Evolutionary conservation across 768 basidiomycete genomes (phyloP), one percentile per base, ranked within the genome.

Genomic region (Rhizopogon vinicolor): DNA sequence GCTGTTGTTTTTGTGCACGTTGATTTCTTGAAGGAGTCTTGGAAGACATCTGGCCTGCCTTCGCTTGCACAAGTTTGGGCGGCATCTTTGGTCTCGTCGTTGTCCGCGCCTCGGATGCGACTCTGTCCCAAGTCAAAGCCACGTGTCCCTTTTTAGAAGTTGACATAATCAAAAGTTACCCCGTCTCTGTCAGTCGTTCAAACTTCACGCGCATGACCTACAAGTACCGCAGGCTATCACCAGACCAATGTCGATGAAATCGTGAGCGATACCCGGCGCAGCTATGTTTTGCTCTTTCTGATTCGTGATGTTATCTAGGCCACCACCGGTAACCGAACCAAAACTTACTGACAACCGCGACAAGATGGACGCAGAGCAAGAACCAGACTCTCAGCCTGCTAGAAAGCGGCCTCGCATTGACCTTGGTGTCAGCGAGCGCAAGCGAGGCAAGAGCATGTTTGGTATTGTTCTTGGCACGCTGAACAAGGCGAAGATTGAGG

Each of bases 401-500:
- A 84, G 80, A 75, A 87, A 80, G 72, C 83, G 89, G 56, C 89
- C 89, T 57, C 82, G 86, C 64, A 76, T 91, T 59, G 87, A 91
- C 69, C 75, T 91, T 62, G 74, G 74, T 56, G 73, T 76, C 46
- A 78, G 85, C 63, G 87, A 88, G 69, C 82, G 87, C 65, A 91
- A 87, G 74, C 86, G 89, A 64, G 90, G 90, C 68, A 90, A 89
- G 82, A 84, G 81, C 74, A 89, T 91, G 87, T 89, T 93, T 74
- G 91, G 89, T 58, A 76, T 92, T 61, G 76, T 91, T 60, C 71
- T 93, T 55, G 89, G 89, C 51, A 93, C 90, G 60, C 80, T 93
- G 58, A 89, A 86, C 74, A 89, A 89, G 77, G 91, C 91, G 60
- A 91, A 91, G 75, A 85, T 81, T 61, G 90, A 93, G 75, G 90